Evolutionary conservation across 140 eudicot species (phyloP).

Genomic region (Bidens hawaiensis): DNA sequence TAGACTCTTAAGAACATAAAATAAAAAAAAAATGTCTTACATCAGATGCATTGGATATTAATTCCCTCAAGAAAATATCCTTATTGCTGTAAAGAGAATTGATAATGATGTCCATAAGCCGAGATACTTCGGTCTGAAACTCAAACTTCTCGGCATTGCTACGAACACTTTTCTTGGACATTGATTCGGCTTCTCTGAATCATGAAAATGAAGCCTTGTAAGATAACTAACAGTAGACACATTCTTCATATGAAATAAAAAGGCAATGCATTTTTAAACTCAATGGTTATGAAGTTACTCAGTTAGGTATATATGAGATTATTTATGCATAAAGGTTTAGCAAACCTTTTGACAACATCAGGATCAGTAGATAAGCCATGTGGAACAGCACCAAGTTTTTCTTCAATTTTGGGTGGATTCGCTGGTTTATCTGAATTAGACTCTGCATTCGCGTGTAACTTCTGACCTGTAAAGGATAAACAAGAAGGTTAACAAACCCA

Average conservation of each 20-base stretch:
- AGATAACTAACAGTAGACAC: neutral
- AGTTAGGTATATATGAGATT: neutral
- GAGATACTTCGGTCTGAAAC: constrained; percentile 96
- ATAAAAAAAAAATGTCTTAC: constrained; percentile 31
- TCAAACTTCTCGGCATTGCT: constrained; percentile 81
- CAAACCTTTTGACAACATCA: constrained; percentile 82
- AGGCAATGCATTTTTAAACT: neutral
- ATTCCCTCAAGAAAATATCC: constrained; percentile 91
- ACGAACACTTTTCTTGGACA: constrained; percentile 73
- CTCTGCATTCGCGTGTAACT: constrained; percentile 68
- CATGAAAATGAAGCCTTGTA: constrained; percentile 1
- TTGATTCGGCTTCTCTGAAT: constrained; percentile 82
- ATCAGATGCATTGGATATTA: constrained; percentile 97
- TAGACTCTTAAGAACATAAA: neutral
- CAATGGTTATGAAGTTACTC: neutral
- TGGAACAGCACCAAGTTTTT: constrained; percentile 89
- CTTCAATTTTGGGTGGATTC: constrained; percentile 91
- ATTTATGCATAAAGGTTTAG: neutral
- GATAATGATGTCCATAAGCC: constrained; percentile 96
- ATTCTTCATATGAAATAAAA: neutral
- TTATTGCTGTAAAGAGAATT: constrained; percentile 97
- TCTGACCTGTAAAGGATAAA: constrained; percentile 41
- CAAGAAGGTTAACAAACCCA: neutral
- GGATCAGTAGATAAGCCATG: constrained; percentile 93
- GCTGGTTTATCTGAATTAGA: constrained; percentile 57